Base-by-base conservation (phyloP, 352 stramenopile genomes). In the Aphanomyces cochlioides region DNA sequence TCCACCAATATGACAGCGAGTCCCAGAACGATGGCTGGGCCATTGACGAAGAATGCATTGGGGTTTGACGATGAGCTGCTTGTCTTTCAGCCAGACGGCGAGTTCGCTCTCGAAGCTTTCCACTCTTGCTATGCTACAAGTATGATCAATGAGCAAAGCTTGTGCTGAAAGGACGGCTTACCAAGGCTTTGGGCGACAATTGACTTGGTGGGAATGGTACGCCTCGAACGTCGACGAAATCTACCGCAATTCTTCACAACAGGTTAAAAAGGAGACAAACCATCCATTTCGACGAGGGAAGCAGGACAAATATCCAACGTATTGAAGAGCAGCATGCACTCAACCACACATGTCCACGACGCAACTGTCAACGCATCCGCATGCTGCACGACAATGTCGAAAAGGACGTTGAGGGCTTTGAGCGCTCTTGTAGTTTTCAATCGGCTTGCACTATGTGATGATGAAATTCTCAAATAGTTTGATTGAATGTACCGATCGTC, bases 291-390 rank as follows among this genome's bases (percentile, higher is more conserved):
- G 43, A 93, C 86, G n/a, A 95, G 72, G 17, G 87, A 94, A 3
- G 83, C 91, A 15, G 87, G 87, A 28, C 92, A 80, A 0, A 89
- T 85, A 58, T 95, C 88, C 19, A 95, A 72, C 73, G 93, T 87
- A 68, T 95, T 95, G 66, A 95, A 94, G 82, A 94, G 90, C 37
- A 95, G 77, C 67, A 94, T 78, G 56, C 86, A 93, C 66, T 95
- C 88, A 45, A 93, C 79, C 5, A 95, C 83, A 37, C 80, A 90
- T 12, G 81, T 77, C 88, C 88, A 95, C 1, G 84, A 86, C 65
- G 92, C 67, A 17, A 58, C 90, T 58, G 80, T 79, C 65, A 95
- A 89, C 47, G 77, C 85, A 68, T 90, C 88, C 40, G 78, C 85
- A 41, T 85, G 84, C 59, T 90, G 90, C 70, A 90, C 83, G 4